Base-by-base conservation (phyloP, 2,329 filamentous ascomycete genomes). In the Fusarium ramigenum region DNA sequence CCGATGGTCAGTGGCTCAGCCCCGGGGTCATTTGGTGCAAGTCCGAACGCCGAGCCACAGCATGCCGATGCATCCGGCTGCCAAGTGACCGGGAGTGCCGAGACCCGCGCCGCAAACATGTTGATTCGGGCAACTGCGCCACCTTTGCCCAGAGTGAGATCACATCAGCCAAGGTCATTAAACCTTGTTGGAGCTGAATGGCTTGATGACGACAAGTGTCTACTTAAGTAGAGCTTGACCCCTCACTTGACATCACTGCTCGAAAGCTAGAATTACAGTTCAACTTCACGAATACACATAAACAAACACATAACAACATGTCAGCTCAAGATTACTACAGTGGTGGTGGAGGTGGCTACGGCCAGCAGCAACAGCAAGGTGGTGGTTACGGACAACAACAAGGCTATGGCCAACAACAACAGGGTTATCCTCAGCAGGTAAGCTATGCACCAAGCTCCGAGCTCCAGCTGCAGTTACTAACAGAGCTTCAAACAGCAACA, bases 251-350 rank as follows among this genome's bases (percentile, higher is more conserved):
- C 36, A 23, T 16, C 23, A n/a, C 28, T 25, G 16, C 4, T 32
- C 39, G 21, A 9, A 32, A 32, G 49, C 34, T 34, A 34, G 18
- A 47, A 15, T 54, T 40, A 9, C 21, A 28, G 37, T 32, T 14
- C 53, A 30, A 32, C 21, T 15, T 44, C 2, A 7, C 34, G 14
- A 53, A 39, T 28, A 36, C 37, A 12, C 23, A 44, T 11, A 63
- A 16, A 30, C 25, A 28, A 28, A 63, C 34, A 46, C 23, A 14
- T 53, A 66, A 32, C 21, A 37, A n/a, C 32, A 77, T 77, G 75
- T 77, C 75, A 30, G 72, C 75, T 39, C 72, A 77, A 36, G 75
- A 77, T 23, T 77, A 77, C 63, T 77, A 77, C 57, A 25, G 68
- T 15, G 67, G 74, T 15, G 58, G 64, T 16, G 47, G 70, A 16